phyloP scores from a whole-genome alignment of 164 flowering plant genomes.

The Berberis vulgaris region DNA sequence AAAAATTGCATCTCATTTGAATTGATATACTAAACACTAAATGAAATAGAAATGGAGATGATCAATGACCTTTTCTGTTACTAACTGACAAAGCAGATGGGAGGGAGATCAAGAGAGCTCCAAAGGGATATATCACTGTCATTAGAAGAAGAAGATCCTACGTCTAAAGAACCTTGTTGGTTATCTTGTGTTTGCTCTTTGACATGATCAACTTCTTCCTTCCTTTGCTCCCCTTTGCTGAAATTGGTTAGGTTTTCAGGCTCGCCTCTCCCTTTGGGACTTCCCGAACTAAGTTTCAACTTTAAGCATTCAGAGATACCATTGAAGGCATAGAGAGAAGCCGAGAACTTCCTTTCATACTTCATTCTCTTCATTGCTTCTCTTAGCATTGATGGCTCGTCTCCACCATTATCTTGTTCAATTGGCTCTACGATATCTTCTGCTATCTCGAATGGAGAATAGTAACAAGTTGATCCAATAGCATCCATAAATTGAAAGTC shows the following conservation, averaged over 20 bases:
- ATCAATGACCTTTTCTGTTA: background rate
- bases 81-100: constrained; percentile 33
- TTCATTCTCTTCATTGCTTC: constrained; percentile 46
- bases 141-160: constrained; percentile 7
- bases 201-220: constrained; percentile 6
- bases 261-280: background rate
- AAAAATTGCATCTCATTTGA: too few relatives aligned
- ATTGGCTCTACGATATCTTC: constrained; percentile 29
- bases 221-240: constrained; percentile 4
- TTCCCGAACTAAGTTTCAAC: constrained; percentile 18
- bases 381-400: constrained; percentile 19
- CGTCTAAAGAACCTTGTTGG: background rate
- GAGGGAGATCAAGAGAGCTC: constrained; percentile 65
- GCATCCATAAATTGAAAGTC: constrained; percentile 34
- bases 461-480: constrained; percentile 14
- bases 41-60: background rate
- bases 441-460: constrained; percentile 32
- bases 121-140: constrained; percentile 45
- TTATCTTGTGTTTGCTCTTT: background rate
- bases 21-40: background rate
- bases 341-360: constrained; percentile 61
- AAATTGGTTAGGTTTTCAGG: constrained; percentile 8
- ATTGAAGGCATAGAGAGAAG: constrained; percentile 60
- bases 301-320: constrained; percentile 59
- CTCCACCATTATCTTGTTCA: constrained; percentile 17